phyloP scores from a whole-genome alignment of 495 filamentous ascomycete genomes.

The Aspergillus asperescens region DNA sequence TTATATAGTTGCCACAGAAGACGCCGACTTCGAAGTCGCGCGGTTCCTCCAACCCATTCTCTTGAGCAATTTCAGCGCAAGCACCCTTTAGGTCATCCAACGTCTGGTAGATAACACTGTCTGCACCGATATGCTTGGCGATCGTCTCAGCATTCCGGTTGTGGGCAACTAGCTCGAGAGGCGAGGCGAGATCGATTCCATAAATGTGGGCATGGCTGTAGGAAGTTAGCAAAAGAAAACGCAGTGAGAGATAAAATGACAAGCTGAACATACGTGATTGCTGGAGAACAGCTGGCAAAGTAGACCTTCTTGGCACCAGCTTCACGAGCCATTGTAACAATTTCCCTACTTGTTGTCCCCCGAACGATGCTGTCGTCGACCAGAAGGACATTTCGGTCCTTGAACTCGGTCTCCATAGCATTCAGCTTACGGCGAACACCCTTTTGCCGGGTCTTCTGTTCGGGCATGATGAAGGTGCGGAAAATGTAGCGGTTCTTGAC shows the following conservation, averaged over 20 bases:
- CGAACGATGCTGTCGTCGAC: conserved; percentile 94
- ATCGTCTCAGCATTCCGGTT: conserved; percentile 63
- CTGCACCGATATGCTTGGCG: conserved; percentile 80
- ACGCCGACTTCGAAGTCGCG: conserved; percentile 87
- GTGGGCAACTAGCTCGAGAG: conserved; percentile 78
- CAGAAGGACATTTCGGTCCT: conserved; percentile 74
- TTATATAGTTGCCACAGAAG: conserved; percentile 89
- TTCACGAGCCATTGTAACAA: conserved; percentile 89
- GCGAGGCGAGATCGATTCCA: conserved; percentile 85
- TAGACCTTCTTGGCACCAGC: conserved; percentile 86
- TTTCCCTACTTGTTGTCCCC: conserved; percentile 86
- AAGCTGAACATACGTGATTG: conserved; percentile 54
- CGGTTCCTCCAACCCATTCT: conserved; percentile 48
- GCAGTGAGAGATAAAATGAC: neutral
- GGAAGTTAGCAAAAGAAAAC: conserved; percentile 18
- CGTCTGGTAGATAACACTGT: conserved; percentile 84
- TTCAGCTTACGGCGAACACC: conserved; percentile 58
- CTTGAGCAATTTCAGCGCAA: conserved; percentile 61
- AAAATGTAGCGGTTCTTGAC: conserved; percentile 97
- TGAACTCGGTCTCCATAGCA: conserved; percentile 82
- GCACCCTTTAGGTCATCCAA: conserved; percentile 78
- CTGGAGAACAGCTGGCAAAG: conserved; percentile 83
- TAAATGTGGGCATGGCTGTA: conserved; percentile 63
- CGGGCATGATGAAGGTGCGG: conserved; percentile 94
- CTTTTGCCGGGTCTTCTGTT: conserved; percentile 74